Base-by-base conservation (phyloP, 352 stramenopile genomes). In the Phytophthora boehmeriae region DNA sequence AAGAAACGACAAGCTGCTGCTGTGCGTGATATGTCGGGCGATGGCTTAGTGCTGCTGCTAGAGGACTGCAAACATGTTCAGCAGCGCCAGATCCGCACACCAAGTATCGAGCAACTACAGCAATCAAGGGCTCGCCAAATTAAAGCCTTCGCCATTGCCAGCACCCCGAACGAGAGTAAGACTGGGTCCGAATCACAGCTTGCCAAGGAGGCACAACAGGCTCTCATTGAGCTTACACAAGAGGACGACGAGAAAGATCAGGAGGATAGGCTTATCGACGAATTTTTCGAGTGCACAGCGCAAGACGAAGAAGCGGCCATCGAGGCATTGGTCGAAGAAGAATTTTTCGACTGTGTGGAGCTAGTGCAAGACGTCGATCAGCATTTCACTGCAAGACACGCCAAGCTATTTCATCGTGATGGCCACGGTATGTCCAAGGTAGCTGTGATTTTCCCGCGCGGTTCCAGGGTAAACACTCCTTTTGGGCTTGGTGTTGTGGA, bases 271-370 rank as follows among this genome's bases (percentile, higher is more conserved):
- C 53, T 91, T 2, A 71, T 92, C 8, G 80, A 93, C 32, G 76
- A 87, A 19, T 95, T 93, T 58, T 93, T 86, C 42, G 81, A 95
- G 13, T 92, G 84, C 36, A 38, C 78, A 30, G 66, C 71, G 8
- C 68, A 76, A 49, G 75, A 76, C 28, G 82, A 89, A 48, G 65
- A 79, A 22, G 84, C 86, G 2, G 53, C 53, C 3, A 43, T 90
- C 48, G 69, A 93, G 43, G 78, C 78, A 11, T 76, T 90, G 47
- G 84, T 70, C 0, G 86, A 95, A 63, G 83, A 95, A 44, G 83
- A 92, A 48, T 95, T 93, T 43, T 93, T 92, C 43, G 86, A 95
- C 39, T 93, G 86, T 27, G 68, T 93, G 5, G 80, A 88, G 20
- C 54, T 92, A 20, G 64, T 71, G 19, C 71, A 91, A 42, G 66